Percentiles rank a stretch among this genome's conserved stretches.
Conservation (phyloP, 140 eudicot species). For the Ambrosia hybrid region DNA sequence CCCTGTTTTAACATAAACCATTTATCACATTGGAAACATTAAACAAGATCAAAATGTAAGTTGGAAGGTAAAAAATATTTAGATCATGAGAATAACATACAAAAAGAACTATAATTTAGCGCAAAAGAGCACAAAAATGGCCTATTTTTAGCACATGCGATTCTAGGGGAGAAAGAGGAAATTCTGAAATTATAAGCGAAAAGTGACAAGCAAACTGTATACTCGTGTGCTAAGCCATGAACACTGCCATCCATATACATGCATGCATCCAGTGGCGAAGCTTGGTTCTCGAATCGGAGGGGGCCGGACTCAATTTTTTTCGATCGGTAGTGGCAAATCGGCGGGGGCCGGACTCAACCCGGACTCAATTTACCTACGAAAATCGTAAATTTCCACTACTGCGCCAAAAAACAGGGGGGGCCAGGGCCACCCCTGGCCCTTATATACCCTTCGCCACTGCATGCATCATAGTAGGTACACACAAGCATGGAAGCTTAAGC, state of each 20-base stretch:
- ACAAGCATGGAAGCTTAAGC: background rate
- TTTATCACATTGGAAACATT: background rate
- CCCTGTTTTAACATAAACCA: constrained; percentile 52
- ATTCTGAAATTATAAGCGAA: background rate
- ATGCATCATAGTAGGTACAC: constrained; percentile 7
- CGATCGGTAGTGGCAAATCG: too few relatives aligned
- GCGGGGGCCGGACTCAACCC: too few relatives aligned
- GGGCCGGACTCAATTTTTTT: too few relatives aligned
- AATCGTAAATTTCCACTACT: too few relatives aligned
- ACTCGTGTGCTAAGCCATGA: constrained; percentile 10
- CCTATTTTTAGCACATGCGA: background rate
- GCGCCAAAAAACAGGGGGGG: too few relatives aligned
- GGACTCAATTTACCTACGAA: too few relatives aligned
- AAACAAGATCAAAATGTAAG: constrained; percentile 14
- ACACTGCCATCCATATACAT: constrained; percentile 7
- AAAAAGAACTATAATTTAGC: background rate
- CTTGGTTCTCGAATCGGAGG: too few relatives aligned
- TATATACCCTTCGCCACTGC: too few relatives aligned
- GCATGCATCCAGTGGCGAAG: too few relatives aligned
- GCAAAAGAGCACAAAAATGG: too few relatives aligned
- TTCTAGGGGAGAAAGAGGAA: background rate
- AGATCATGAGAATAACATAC: background rate
- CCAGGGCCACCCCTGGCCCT: too few relatives aligned
- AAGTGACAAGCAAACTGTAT: too few relatives aligned
- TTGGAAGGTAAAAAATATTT: constrained; percentile 7